Evolutionary conservation across 1,139 yeast genomes (phyloP), one percentile per base, ranked within the genome.

Genomic region (Blastobotrys illinoisensis): DNA sequence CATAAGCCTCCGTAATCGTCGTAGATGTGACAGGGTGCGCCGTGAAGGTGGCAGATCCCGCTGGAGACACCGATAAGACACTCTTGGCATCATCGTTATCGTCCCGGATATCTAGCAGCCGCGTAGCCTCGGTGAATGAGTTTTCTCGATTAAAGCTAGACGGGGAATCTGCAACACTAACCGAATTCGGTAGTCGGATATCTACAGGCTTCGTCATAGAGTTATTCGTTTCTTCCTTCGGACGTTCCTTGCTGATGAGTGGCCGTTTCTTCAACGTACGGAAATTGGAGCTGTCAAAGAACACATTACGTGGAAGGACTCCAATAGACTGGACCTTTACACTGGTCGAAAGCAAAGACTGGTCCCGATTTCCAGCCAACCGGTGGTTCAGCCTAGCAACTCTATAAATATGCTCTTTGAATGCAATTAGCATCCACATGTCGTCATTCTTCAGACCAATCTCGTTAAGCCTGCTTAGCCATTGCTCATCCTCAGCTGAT

Each of bases 361-460:
- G 32, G 43, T 23, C 48, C 5, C 45, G 36, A n/a, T 14, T 23
- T n/a, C 40, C 47, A 26, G 24, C 19, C 18, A 28, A 18, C 20
- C 54, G 53, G 36, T 53, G 50, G 21, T 52, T 56, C 55, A 64
- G 60, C 54, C 75, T 72, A 3, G 87, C 81, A 2, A 85, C 82
- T 56, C 84, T 80, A 61, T 73, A 77, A 6, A 90, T 79, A 62
- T 89, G 88, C 47, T 84, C 85, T 55, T 91, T 75, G 52, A 89
- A 66, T 3, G 56, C 61, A 3, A 60, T 55, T 5, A 93, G 73
- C 69, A 91, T 93, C 98, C 98, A 91, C 20, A 88, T 65, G 52
- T 90, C 96, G 13, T 75, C 78, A 16, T 82, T 87, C 18, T 76
- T 78, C 49, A 91, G 72, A 0, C 97, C 98, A 16, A 87, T 76